Conservation (phyloP, 2,329 filamentous ascomycete genomes). For the Pseudocercospora pini-densiflorae region DNA sequence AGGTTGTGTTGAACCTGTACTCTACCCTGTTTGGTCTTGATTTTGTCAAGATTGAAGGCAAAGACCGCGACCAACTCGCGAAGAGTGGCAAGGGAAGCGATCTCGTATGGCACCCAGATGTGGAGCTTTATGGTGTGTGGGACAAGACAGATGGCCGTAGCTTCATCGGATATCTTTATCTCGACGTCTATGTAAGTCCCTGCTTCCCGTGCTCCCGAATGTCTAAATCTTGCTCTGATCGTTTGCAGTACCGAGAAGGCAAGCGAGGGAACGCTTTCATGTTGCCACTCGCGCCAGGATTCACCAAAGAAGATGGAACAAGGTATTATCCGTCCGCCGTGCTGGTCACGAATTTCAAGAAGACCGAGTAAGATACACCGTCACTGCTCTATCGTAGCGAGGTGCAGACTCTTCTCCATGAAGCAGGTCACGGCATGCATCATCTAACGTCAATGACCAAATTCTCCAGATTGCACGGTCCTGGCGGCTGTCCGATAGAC, state of each 20-base stretch:
- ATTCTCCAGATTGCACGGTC: conserved; percentile 11
- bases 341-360: conserved; percentile 12
- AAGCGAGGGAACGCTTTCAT: conserved; percentile 12
- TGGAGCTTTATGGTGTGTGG: conserved; percentile 23
- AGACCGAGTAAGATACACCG: conserved; percentile 8
- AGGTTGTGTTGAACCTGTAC: conserved; percentile 21
- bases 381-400: conserved; percentile 13
- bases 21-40: conserved; percentile 17
- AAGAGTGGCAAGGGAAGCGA: conserved; percentile 22
- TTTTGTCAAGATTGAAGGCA: conserved; percentile 48
- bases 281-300: conserved; percentile 9
- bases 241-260: neutral
- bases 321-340: conserved; percentile 15
- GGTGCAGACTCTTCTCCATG: conserved; percentile 15
- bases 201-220: neutral
- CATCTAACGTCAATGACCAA: conserved; percentile 7
- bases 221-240: neutral
- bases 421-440: conserved; percentile 25
- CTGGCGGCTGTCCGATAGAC: conserved; percentile 11
- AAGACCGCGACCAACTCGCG: conserved; percentile 65
- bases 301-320: conserved; percentile 5
- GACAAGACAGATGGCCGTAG: conserved; percentile 3
- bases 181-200: conserved; percentile 19
- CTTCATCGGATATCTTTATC: conserved; percentile 24
- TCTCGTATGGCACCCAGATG: conserved; percentile 22